Conservation (phyloP, 768 basidiomycete genomes). For the Calocera viscosa region DNA sequence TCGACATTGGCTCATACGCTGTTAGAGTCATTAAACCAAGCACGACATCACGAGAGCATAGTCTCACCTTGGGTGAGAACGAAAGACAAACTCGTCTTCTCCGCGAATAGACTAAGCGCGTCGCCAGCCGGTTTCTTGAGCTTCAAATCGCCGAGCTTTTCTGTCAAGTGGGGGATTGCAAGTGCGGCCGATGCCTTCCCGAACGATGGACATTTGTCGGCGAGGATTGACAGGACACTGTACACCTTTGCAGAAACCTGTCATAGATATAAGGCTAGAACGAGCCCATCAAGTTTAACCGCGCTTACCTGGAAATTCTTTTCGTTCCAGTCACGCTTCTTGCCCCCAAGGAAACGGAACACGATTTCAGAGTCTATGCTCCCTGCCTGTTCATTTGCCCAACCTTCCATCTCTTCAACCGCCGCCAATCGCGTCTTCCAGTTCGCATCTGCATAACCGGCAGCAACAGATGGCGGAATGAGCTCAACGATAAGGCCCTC, state of each 20-base stretch:
- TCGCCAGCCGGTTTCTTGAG: constrained; percentile 95
- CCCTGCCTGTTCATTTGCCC: constrained; percentile 34
- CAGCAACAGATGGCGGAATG: constrained; percentile 57
- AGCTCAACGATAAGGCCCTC: constrained; percentile 60
- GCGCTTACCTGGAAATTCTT: constrained; percentile 86
- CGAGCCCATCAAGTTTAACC: not conserved
- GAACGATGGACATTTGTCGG: constrained; percentile 70
- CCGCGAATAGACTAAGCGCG: constrained; percentile 65
- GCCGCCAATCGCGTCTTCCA: constrained; percentile 89
- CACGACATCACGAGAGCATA: not conserved
- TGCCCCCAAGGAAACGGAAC: constrained; percentile 62
- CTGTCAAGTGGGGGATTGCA: constrained; percentile 65
- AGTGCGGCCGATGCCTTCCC: constrained; percentile 74
- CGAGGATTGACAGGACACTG: constrained; percentile 56
- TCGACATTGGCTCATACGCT: constrained; percentile 89
- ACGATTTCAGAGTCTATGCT: constrained; percentile 77
- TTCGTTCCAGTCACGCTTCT: constrained; percentile 85
- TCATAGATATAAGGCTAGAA: constrained; percentile 8
- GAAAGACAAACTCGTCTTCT: constrained; percentile 89
- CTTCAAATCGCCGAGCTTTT: constrained; percentile 93
- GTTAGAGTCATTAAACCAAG: constrained; percentile 5
- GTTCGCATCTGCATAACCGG: constrained; percentile 66
- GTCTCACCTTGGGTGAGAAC: constrained; percentile 76
- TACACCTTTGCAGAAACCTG: constrained; percentile 89
- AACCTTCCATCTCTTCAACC: constrained; percentile 66